Conservation (phyloP, 257 asterid genomes). For the Petrea volubilis region DNA sequence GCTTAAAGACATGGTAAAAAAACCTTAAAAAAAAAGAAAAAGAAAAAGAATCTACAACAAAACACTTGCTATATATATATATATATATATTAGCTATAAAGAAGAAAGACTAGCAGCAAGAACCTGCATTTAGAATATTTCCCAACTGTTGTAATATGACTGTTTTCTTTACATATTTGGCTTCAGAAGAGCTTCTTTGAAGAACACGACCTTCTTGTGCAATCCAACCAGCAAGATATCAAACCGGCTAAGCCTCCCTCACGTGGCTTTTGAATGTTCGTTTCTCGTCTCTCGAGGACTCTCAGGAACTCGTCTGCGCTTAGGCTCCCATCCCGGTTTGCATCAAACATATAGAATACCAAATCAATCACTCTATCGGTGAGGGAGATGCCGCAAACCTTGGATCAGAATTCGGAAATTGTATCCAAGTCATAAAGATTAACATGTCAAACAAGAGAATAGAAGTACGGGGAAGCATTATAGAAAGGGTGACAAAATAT, state of each 20-base stretch:
- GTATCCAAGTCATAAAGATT: background rate
- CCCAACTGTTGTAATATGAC: background rate
- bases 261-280: constrained; percentile 40
- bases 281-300: constrained; percentile 65
- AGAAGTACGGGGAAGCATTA: background rate
- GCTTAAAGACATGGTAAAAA: background rate
- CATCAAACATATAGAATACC: constrained; percentile 71
- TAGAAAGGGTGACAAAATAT: background rate
- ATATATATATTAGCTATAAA: background rate
- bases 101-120: constrained; percentile 1
- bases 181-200: constrained; percentile 32
- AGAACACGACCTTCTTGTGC: constrained; percentile 44
- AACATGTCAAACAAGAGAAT: background rate
- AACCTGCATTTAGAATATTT: background rate
- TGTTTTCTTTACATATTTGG: background rate
- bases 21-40: too few relatives aligned
- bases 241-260: constrained; percentile 51
- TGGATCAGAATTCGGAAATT: constrained; percentile 2
- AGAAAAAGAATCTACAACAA: constrained; percentile 6
- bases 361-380: constrained; percentile 63
- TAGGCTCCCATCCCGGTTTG: constrained; percentile 68
- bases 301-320: constrained; percentile 82
- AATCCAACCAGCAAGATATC: constrained; percentile 61
- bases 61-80: constrained; percentile 2
- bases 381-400: constrained; percentile 87